Conservation (phyloP, 176 grass and related monocot species). For the Pharus latifolius region DNA sequence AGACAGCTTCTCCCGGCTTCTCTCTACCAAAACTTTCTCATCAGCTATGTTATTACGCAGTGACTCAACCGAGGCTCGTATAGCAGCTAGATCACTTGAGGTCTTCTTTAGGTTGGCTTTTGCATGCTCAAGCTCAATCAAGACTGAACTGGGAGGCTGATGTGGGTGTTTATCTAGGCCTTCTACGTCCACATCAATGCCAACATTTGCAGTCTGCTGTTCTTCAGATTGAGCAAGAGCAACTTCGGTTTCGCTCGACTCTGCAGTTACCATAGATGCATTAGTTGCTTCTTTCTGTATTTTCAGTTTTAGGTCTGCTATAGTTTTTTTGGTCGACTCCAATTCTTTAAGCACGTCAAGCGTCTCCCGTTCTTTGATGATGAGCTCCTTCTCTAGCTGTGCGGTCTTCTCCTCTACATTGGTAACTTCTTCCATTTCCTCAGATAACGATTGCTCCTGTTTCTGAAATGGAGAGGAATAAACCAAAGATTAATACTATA, state of each 20-base stretch:
- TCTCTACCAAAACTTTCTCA: conserved; percentile 49
- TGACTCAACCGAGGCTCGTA: conserved; percentile 31
- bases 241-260: background rate
- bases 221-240: background rate
- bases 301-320: conserved; percentile 53
- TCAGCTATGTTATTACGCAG: conserved; percentile 41
- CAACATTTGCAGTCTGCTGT: background rate
- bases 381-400: conserved; percentile 63
- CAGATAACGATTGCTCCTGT: background rate
- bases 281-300: conserved; percentile 27
- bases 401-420: conserved; percentile 33
- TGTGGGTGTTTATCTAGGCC: background rate
- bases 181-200: background rate
- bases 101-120: conserved; percentile 57
- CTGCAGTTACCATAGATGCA: background rate
- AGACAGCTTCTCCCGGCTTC: conserved; percentile 36
- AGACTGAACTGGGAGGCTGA: conserved; percentile 12
- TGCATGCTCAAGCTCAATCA: conserved; percentile 51
- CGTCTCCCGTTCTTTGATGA: conserved; percentile 62
- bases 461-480: conserved; percentile 10
- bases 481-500: background rate
- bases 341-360: conserved; percentile 52
- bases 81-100: conserved; percentile 40
- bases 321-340: conserved; percentile 52
- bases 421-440: background rate